Conservation (phyloP, 2,329 filamentous ascomycete genomes). For the Trichothecium sympodiale region DNA sequence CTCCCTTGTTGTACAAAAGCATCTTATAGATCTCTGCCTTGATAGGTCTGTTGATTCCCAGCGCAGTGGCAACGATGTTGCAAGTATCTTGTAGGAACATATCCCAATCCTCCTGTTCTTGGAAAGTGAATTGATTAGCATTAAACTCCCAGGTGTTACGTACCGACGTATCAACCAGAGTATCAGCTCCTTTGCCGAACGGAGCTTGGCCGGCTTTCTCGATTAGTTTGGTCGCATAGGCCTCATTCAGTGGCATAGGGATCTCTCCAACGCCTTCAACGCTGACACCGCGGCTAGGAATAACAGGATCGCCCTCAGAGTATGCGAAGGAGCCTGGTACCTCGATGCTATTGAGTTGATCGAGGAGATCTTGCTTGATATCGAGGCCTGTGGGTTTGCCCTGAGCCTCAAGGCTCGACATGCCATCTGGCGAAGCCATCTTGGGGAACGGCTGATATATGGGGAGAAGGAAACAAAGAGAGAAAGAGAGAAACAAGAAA, state of each 20-base stretch:
- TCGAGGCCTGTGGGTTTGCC: too few relatives aligned
- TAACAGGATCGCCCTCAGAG: conserved; percentile 1
- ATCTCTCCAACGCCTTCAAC: conserved; percentile 12
- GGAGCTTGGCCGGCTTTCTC: conserved; percentile 18
- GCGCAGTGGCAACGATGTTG: conserved; percentile 10
- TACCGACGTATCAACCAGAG: conserved; percentile 25
- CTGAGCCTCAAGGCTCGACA: too few relatives aligned
- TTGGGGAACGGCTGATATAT: too few relatives aligned
- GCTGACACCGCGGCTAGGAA: conserved; percentile 3
- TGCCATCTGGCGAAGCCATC: too few relatives aligned
- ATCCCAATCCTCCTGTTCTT: conserved; percentile 19
- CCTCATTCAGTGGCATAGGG: conserved; percentile 12
- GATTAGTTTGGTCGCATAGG: conserved; percentile 14
- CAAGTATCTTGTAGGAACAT: conserved; percentile 13
- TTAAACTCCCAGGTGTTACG: conserved; percentile 33
- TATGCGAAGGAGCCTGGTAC: conserved; percentile 9
- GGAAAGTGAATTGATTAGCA: conserved; percentile 23
- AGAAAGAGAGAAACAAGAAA: too few relatives aligned
- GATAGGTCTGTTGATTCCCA: conserved; percentile 21
- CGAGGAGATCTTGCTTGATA: conserved; percentile 6
- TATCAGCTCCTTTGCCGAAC: conserved; percentile 26
- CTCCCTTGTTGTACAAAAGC: conserved; percentile 36
- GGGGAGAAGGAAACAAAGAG: too few relatives aligned
- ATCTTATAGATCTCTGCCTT: conserved; percentile 32
- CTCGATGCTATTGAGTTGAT: conserved; percentile 5